Percentiles rank a stretch among this genome's conserved stretches.
Conservation (phyloP, 768 basidiomycete species). For the Tulasnella sp. region DNA sequence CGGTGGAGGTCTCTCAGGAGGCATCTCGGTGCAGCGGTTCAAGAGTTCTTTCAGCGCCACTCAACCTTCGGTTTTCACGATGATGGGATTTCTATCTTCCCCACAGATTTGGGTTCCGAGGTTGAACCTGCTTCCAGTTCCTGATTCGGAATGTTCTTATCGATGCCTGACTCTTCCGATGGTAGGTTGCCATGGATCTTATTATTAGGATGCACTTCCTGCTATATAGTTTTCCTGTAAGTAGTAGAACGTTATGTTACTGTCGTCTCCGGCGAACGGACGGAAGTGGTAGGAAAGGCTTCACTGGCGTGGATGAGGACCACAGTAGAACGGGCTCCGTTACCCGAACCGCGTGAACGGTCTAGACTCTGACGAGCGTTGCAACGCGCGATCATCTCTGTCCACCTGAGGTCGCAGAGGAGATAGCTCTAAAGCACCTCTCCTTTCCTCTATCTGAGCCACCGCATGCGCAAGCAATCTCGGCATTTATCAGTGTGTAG, state of each 20-base stretch:
- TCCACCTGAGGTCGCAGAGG: not conserved
- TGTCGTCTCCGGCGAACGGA: not conserved
- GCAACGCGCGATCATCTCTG: not conserved
- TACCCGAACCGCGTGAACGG: not conserved
- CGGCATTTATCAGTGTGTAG: not conserved
- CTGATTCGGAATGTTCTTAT: constrained; percentile 10
- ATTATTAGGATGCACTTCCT: not conserved
- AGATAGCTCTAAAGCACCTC: not conserved
- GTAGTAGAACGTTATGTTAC: not conserved
- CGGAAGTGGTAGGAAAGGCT: not conserved
- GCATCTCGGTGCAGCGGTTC: not conserved
- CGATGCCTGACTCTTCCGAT: constrained; percentile 6
- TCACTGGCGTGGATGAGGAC: not conserved
- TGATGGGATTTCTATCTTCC: not conserved
- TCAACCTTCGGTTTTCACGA: not conserved
- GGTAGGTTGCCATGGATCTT: not conserved
- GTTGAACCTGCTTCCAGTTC: not conserved
- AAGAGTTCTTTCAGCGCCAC: not conserved
- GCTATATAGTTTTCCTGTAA: constrained; percentile 1
- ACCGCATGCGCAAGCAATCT: not conserved
- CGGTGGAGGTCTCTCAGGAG: not conserved
- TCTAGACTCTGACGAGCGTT: not conserved
- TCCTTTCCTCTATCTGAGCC: constrained; percentile 14
- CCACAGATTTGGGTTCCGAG: not conserved
- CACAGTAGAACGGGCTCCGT: not conserved